These are phyloP conservation scores for Candida germanica DNA, from an alignment of 805 yeast genomes.

Conservation along the genomic window DNA sequence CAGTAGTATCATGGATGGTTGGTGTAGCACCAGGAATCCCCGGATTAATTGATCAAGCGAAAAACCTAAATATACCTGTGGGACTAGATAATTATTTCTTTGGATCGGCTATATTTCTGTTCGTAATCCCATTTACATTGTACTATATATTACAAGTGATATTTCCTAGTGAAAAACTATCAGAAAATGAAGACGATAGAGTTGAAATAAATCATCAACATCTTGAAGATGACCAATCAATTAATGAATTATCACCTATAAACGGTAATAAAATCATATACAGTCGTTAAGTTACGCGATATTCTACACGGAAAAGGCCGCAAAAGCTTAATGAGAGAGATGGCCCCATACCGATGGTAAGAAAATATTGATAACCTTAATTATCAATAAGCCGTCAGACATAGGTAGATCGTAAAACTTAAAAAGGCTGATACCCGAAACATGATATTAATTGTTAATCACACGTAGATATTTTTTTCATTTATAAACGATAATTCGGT, in stretches of 20 bases:
- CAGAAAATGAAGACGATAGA: neutral
- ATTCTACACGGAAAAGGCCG: neutral
- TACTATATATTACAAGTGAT: conserved; percentile 23
- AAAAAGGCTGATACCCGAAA: too few species aligned
- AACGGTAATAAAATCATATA: neutral
- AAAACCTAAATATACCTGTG: conserved; percentile 1
- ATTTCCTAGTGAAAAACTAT: conserved; percentile 31
- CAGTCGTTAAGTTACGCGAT: neutral
- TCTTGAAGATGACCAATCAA: too few species aligned
- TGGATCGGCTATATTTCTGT: conserved; percentile 15
- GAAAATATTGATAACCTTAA: too few species aligned
- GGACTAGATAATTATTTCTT: conserved; percentile 15
- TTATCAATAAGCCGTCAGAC: too few species aligned
- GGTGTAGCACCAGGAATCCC: conserved; percentile 50
- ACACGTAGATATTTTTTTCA: too few species aligned
- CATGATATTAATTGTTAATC: too few species aligned
- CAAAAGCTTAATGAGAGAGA: neutral
- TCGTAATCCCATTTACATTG: conserved; percentile 33
- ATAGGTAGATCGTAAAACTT: too few species aligned
- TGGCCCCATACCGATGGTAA: neutral
- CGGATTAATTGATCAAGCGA: conserved; percentile 29
- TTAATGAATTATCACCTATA: neutral
- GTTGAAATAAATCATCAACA: too few species aligned
- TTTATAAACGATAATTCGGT: too few species aligned
- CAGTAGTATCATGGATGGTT: conserved; percentile 33